Conservation (phyloP, 176 grass and related monocot genomes). For the Triticum timopheevii region DNA sequence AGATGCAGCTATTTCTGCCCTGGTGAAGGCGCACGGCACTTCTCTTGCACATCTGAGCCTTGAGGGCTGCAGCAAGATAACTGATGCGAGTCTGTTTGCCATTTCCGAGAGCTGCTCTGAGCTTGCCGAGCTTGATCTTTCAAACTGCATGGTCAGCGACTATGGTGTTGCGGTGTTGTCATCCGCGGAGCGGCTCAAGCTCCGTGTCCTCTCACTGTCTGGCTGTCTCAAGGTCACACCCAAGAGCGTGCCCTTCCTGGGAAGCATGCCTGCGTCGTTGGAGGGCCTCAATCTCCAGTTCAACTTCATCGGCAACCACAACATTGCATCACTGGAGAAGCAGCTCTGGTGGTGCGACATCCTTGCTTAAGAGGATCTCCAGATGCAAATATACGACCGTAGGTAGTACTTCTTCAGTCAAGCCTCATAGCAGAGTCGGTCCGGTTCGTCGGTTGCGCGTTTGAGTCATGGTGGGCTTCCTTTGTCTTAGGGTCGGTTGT, state of each 20-base stretch:
- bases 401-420: constrained; percentile 38
- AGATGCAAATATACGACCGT: constrained; percentile 48
- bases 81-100: constrained; percentile 69
- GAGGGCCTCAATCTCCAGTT: constrained; percentile 82
- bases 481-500: constrained; percentile 53
- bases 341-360: constrained; percentile 89
- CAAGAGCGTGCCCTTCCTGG: constrained; percentile 77
- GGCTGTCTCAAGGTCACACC: constrained; percentile 73
- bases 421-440: constrained; percentile 32
- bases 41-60: constrained; percentile 71
- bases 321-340: constrained; percentile 72
- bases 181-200: constrained; percentile 62
- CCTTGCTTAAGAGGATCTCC: constrained; percentile 68
- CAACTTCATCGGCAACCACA: constrained; percentile 65
- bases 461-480: constrained; percentile 49
- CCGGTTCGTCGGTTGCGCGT: constrained; percentile 46
- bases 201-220: constrained; percentile 75
- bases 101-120: constrained; percentile 63
- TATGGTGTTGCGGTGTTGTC: constrained; percentile 73
- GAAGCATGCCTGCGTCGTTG: constrained; percentile 69
- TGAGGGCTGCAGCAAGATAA: constrained; percentile 87
- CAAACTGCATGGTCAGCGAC: constrained; percentile 75
- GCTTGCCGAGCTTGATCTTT: constrained; percentile 86
- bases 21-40: constrained; percentile 77
- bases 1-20: constrained; percentile 44